Base-by-base conservation (phyloP, 129 eudicot genomes). In the Solidago caesia region DNA sequence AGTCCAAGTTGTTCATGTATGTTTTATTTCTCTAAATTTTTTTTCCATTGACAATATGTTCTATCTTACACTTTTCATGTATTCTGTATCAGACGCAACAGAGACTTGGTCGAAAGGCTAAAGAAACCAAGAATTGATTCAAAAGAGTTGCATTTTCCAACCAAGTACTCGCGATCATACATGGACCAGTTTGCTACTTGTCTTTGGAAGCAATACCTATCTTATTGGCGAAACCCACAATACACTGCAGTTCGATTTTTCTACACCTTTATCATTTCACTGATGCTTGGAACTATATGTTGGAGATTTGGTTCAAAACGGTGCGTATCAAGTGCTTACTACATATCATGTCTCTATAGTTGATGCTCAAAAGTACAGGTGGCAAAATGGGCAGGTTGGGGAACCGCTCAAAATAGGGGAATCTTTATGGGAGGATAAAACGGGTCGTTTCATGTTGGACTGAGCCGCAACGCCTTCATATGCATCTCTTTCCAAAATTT, bases 171-270 rank as follows among this genome's bases (percentile, higher is more conserved):
- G 1, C 87, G 83, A 77, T 85, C 97, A 46, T 84, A 74, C 69
- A 73, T 72, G 64, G 88, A 85, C 78, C 98, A 94, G 74, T 90
- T 94, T 77, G 48, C 84, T 45, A 82, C 96, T 56, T 94, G 98
- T 75, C 87, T 94, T 55, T 90, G 98, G 97, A 94, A 94, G 84
- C 97, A 94, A 81, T 82, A 94, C 81, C 91, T 94, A 52, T 94
- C 97, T 14, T 94, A 94, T 80, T 94, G 98, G 98, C 87, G 97
- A 72, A 94, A 90, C 74, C 98, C 98, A 52, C 97, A 90, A 53
- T 94, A 94, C 79, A 90, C 98, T 45, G 98, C 98, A 56, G 98
- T 94, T 85, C 97, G 98, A 58, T 88, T 90, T 86, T 90, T 94
- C 87, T 94, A 94, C 84, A 94, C 98, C 8, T 79, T 83, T 48